Evolutionary conservation across 371 early-diverging fungal genomes (phyloP), one percentile per base, ranked within the genome.

Genomic region (Mucor ambiguus): DNA sequence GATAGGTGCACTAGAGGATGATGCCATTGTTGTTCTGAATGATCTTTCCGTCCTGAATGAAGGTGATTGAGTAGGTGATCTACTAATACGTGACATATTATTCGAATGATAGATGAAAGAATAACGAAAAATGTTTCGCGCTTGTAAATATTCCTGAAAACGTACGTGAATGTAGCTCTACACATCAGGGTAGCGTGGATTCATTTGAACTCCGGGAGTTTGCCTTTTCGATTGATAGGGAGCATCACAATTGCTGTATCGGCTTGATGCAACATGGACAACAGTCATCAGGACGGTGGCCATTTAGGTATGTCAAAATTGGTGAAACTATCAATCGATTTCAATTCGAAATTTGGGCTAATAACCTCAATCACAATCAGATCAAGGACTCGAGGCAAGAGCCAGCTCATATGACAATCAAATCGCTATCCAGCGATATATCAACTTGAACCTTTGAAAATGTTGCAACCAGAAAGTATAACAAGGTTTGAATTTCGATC

Each of bases 1-100:
- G 16, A 14, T 26, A 52, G 52, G 28, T 16, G 24, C 52, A 16
- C 52, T 9, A 6, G 29, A 54, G 14, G 68, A 32, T 12, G 55
- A 24, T 14, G 32, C 14, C 35, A 52, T 46, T 18, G 67, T 11
- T 24, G 71, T 63, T 18, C 67, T 58, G 48, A 71, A 67, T 0
- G 59, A 41, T 48, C 63, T 63, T 54, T 67, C 67, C 18, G 48
- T 24, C 33, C 64, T 49, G 30, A 59, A 24, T 60, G 60, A 59
- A 63, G 71, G 67, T 12, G 71, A 71, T n/a, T 57, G 61, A n/a
- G 61, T 55, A 20, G 66, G 49, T 49, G 69, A 64, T n/a, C 61
- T 56, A 32, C 46, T 58, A 16, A 58, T 49, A 35, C 70, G 65
- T 49, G 70, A 70, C 70, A 70, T 70, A 37, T 11, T 46, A 16